Evolutionary conservation across 257 asterid genomes (phyloP).

Genomic region (Penstemon davidsonii): DNA sequence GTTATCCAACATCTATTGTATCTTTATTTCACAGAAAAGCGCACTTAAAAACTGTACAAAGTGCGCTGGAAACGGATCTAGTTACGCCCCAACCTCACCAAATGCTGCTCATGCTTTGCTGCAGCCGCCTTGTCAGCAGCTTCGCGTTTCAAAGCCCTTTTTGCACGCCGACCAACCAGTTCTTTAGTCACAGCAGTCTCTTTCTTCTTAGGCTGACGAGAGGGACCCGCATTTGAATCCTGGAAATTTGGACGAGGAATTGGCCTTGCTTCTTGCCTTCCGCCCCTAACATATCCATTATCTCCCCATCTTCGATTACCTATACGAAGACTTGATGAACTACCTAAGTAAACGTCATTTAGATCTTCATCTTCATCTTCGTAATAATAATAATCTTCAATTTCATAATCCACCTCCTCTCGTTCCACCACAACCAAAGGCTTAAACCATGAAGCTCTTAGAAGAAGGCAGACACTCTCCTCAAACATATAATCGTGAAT

Average conservation of each 20-base stretch:
- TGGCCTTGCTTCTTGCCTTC: conserved; percentile 56
- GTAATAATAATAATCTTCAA: conserved; percentile 26
- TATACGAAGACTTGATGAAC: conserved; percentile 37
- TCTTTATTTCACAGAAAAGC: conserved; percentile 12
- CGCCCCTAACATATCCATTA: conserved; percentile 51
- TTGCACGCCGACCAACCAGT: too few species aligned
- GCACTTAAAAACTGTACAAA: conserved; percentile 4
- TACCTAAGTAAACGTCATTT: conserved; percentile 31
- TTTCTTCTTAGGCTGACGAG: conserved; percentile 47
- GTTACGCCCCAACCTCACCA: conserved; percentile 56
- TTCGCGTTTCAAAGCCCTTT: too few species aligned
- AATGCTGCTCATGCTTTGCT: conserved; percentile 34
- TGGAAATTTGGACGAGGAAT: conserved; percentile 36
- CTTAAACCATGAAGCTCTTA: conserved; percentile 68
- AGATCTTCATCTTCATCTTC: not conserved
- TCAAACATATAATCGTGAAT: conserved; percentile 75
- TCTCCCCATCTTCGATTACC: conserved; percentile 56
- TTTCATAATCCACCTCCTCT: conserved; percentile 41
- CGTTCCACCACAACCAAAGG: conserved; percentile 56
- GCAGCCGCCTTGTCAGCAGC: not conserved
- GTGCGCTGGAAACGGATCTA: conserved; percentile 21
- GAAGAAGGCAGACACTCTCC: conserved; percentile 85
- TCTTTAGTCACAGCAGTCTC: conserved; percentile 4
- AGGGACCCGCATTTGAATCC: conserved; percentile 55
- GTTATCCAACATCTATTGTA: conserved; percentile 3